Evolutionary conservation across 352 stramenopile species (phyloP), one percentile per base, ranked within the genome.

Genomic region (Pilasporangium apinafurcum): DNA sequence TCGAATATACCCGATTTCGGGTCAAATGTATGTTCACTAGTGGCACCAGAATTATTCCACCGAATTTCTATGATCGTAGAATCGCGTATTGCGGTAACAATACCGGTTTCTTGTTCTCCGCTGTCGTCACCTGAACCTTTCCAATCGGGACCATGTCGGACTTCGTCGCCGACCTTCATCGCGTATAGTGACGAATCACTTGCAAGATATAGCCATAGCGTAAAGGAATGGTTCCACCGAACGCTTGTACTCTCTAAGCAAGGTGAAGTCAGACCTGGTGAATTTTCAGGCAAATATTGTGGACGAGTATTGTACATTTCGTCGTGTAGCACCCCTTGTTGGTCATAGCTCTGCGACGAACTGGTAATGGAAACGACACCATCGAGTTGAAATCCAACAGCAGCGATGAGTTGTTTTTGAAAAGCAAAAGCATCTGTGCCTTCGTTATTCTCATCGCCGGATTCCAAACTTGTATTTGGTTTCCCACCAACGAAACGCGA

Each of bases 201-300:
- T 17, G 71, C 49, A 7, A 78, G 64, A 28, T 77, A 86, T 22
- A 89, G 34, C 79, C 79, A 92, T 1, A 89, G 53, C 71, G 84
- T 76, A 18, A 92, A 83, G 2, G 79, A 76, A 50, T 92, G 73
- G 33, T 89, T 84, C 70, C 77, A 89, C 20, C 48, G 47, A 12
- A 89, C 44, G 13, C 59, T 39, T 28, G 48, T 63, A 32, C 18
- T 54, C 18, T 62, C 48, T 34, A 53, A 25, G 27, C 57, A 60
- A 8, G 70, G 52, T 1, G 68, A 38, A 8, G 55, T 80, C 7
- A 78, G 53, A n/a, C 66, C 71, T 24, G 58, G 62, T 0, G 54
- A 70, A 22, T 62, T 48, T 24, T 62, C 44, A 14, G 62, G 57
- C 21, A 89, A 57, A 21, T 75, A 76, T 35, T 37, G 39, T 7